Evolutionary conservation across 1,284 basidiomycete genomes (phyloP).

Genomic region (Ganoderma resinaceum): DNA sequence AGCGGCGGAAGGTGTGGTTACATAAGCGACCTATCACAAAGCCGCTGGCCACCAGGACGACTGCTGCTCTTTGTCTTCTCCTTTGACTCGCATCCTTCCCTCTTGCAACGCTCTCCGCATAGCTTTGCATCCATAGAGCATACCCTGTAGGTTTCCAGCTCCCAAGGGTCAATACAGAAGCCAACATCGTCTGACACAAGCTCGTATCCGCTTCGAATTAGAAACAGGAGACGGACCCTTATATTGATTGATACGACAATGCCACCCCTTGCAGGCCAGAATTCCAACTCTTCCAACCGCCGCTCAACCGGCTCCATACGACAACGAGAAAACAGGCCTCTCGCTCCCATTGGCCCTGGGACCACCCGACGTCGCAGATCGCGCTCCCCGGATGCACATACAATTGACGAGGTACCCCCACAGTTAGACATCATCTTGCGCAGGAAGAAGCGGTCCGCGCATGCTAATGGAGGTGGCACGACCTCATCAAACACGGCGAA

Average conservation of each 20-base stretch:
- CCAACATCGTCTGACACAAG: not conserved
- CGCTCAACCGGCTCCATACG: conserved; percentile 26
- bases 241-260: conserved; percentile 8
- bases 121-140: not conserved
- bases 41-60: not conserved
- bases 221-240: not conserved
- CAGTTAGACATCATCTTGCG: conserved; percentile 23
- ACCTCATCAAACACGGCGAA: conserved; percentile 15
- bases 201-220: not conserved
- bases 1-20: not conserved
- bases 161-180: not conserved
- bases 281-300: conserved; percentile 18
- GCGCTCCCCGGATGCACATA: conserved; percentile 35
- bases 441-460: conserved; percentile 30
- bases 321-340: conserved; percentile 29
- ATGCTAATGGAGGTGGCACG: conserved; percentile 1
- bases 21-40: not conserved
- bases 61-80: not conserved
- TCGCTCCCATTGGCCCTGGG: not conserved
- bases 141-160: not conserved
- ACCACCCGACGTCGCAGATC: conserved; percentile 33
- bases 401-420: conserved; percentile 24
- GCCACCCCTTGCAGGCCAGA: conserved; percentile 22
- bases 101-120: too few species aligned
- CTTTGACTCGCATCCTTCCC: not conserved